Conservation (phyloP, 257 asterid genomes). For the Fraxinus pennsylvanica region DNA sequence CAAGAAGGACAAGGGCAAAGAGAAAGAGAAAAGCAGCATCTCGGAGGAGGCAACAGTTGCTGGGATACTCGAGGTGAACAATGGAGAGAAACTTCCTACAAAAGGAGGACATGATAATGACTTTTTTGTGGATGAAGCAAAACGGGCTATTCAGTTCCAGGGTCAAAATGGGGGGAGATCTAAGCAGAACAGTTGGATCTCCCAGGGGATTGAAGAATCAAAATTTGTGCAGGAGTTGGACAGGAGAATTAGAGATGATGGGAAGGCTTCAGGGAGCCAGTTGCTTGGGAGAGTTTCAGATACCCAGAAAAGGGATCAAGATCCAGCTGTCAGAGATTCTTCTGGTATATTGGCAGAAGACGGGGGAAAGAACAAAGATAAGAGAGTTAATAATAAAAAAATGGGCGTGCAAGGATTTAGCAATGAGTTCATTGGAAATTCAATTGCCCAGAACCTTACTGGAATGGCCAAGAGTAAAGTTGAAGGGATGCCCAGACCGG, state of each 20-base stretch:
- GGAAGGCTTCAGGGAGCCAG: conserved; percentile 42
- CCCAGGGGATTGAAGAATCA: conserved; percentile 42
- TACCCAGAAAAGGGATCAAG: conserved; percentile 37
- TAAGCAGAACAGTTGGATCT: conserved; percentile 28
- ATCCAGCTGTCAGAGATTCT: conserved; percentile 29
- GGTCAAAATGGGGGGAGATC: conserved; percentile 53
- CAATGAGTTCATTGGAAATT: conserved; percentile 30
- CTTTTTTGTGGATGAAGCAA: conserved; percentile 35
- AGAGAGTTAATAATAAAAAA: conserved; percentile 41
- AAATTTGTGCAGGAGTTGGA: conserved; percentile 61
- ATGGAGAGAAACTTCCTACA: conserved; percentile 39
- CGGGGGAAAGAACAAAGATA: conserved; percentile 38
- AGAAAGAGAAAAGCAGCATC: conserved; percentile 58
- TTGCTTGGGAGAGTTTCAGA: conserved; percentile 40
- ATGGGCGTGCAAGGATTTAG: conserved; percentile 34
- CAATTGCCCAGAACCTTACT: conserved; percentile 23
- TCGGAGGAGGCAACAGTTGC: conserved; percentile 59
- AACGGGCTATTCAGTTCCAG: conserved; percentile 29
- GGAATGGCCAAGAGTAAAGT: conserved; percentile 20
- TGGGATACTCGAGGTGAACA: conserved; percentile 37
- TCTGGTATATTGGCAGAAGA: conserved; percentile 37
- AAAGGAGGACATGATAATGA: conserved; percentile 35
- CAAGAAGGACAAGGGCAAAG: conserved; percentile 60
- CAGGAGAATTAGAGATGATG: conserved; percentile 56
- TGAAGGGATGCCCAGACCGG: conserved; percentile 22